Evolutionary conservation across 805 yeast species (phyloP), one percentile per base, ranked within the genome.

Genomic region (Candida krabiensis): DNA sequence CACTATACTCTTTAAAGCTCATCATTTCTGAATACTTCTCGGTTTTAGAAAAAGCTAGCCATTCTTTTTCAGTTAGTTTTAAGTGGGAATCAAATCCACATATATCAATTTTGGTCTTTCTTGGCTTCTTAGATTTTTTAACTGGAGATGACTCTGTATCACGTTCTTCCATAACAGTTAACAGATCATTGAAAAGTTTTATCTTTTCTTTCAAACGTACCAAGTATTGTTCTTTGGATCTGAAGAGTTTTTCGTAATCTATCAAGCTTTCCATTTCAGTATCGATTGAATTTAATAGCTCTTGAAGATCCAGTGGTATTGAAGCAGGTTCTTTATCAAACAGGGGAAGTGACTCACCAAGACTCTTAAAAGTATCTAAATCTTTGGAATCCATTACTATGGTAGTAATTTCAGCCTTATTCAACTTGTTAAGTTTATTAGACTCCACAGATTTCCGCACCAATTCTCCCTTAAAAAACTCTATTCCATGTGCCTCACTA

Each of bases 401-500:
- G 39, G 33, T 39, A 13, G 40, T 40, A 17, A 50, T 30, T 15
- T 48, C 51, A 11, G 25, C 42, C 9, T 28, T 29, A 13, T 27
- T 30, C 32, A 56, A 21, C 27, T 27, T 33, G 15, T 23, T 29
- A 13, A 38, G 46, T 8, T 38, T 40, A n/a, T 28, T 41, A 1
- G 44, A 33, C 3, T 19, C 27, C 4, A 38, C 44, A 32, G 52
- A 48, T 26, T 42, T 44, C 6, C 37, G 23, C 16, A 61, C 24
- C 18, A 72, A 39, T 29, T 52, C 42, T 17, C 47, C 43, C 31
- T 49, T 53, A 60, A 76, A 63, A 45, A 60, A 82, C 42, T 43
- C 41, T 32, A 54, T 35, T 24, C 95, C 96, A 60, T 90, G 96
- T 18, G 75, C 85, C 15, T 70, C 72, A 12, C 78, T 63, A 56